Conservation (phyloP, 805 yeast species). For the Candida patagonica region DNA sequence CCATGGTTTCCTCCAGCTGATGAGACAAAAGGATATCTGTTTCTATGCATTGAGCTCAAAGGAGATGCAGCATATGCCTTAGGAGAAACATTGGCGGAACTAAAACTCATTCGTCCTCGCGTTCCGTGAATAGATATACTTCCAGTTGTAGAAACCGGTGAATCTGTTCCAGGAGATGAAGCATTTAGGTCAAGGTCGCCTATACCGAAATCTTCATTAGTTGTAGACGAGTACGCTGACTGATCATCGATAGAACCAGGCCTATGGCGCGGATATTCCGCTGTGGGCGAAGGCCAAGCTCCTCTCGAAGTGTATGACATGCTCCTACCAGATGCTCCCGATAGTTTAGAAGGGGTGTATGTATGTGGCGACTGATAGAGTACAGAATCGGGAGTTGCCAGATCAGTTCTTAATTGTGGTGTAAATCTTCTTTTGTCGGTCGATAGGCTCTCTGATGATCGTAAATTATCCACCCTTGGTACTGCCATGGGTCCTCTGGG, state of each 20-base stretch:
- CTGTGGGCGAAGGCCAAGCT: no score
- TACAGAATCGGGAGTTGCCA: not conserved
- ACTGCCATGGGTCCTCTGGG: no score
- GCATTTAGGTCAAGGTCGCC: slow-evolving; percentile 22
- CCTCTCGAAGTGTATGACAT: no score
- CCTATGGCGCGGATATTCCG: no score
- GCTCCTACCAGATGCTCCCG: not conserved
- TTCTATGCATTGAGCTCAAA: slow-evolving; percentile 12
- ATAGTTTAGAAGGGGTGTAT: not conserved
- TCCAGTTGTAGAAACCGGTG: not conserved
- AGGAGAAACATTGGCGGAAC: slow-evolving; percentile 9
- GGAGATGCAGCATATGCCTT: slow-evolving; percentile 14
- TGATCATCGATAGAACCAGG: not conserved
- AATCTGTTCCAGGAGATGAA: not conserved
- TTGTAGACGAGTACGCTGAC: not conserved
- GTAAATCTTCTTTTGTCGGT: no score
- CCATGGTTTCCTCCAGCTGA: not conserved
- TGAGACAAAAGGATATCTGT: slow-evolving; percentile 3
- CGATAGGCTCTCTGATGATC: no score
- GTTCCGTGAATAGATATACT: slow-evolving; percentile 20
- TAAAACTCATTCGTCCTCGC: slow-evolving; percentile 17
- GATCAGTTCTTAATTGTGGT: not conserved
- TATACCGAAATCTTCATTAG: not conserved
- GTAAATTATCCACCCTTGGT: no score
- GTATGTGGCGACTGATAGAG: not conserved